Conservation (phyloP, 768 basidiomycete species). For the Panus rudis region DNA sequence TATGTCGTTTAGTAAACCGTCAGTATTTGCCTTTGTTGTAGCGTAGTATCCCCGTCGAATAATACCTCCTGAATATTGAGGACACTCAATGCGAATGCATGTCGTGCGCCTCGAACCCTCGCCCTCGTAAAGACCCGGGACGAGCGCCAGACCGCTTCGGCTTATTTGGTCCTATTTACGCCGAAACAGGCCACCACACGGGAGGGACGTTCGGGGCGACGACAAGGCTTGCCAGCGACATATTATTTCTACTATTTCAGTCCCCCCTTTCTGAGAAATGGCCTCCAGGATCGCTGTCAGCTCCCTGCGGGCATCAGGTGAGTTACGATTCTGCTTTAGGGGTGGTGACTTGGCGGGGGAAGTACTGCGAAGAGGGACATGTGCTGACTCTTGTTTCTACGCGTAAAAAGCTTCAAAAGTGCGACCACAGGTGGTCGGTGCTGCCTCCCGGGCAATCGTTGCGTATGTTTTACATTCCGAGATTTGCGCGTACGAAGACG, state of each 20-base stretch:
- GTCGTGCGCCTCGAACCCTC: no score
- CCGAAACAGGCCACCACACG: no score
- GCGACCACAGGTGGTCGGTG: conserved; percentile 36
- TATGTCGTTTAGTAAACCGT: no score
- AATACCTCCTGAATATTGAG: no score
- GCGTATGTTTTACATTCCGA: conserved; percentile 16
- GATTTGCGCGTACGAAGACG: conserved; percentile 1
- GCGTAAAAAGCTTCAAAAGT: conserved; percentile 26
- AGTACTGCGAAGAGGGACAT: background rate
- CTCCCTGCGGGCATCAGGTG: conserved; percentile 57
- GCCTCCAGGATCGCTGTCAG: conserved; percentile 66
- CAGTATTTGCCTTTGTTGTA: no score
- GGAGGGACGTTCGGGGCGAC: no score
- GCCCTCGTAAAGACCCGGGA: no score
- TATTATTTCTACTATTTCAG: conserved; percentile 10
- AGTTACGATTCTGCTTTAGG: conserved; percentile 10
- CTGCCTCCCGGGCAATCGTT: conserved; percentile 21
- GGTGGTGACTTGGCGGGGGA: background rate
- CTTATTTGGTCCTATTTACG: no score
- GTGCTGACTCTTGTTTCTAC: background rate
- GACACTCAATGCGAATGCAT: no score
- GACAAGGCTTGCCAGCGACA: no score
- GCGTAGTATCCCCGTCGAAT: no score
- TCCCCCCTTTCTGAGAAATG: conserved; percentile 31
- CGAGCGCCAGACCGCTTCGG: no score